Evolutionary conservation across 2,329 filamentous ascomycete genomes (phyloP).

Genomic region (Fusarium tanahbumbuense): DNA sequence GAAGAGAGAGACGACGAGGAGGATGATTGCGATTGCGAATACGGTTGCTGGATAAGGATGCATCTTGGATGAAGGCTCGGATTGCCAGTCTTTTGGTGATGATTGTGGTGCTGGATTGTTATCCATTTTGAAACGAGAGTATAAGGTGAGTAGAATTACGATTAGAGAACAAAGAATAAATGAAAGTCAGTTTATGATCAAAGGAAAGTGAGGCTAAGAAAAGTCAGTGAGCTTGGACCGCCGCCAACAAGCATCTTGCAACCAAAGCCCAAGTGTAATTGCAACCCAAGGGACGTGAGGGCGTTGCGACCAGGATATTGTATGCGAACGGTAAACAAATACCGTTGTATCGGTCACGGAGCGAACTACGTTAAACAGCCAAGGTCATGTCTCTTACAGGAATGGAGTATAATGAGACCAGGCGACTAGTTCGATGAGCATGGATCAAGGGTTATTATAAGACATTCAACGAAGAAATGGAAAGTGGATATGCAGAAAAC

Average conservation of each 20-base stretch:
- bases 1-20: constrained; percentile 36
- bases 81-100: not conserved
- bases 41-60: constrained; percentile 36
- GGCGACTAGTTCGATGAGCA: constrained; percentile 33
- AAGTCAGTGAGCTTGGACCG: constrained; percentile 20
- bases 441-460: constrained; percentile 23
- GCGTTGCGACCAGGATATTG: not conserved
- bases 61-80: constrained; percentile 15
- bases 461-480: constrained; percentile 27
- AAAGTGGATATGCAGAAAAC: constrained; percentile 13
- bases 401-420: constrained; percentile 37
- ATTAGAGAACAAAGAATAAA: not conserved
- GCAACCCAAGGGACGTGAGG: not conserved
- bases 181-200: not conserved
- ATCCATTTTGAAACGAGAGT: constrained; percentile 12
- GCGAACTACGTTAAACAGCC: constrained; percentile 4
- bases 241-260: constrained; percentile 14
- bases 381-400: constrained; percentile 30
- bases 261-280: not conserved
- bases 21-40: constrained; percentile 35
- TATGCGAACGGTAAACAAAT: constrained; percentile 32
- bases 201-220: not conserved
- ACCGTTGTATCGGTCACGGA: constrained; percentile 18
- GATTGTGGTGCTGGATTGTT: not conserved
- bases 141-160: not conserved